Evolutionary conservation across 306 rosid genomes (phyloP), one percentile per base, ranked within the genome.

Genomic region (Arachis hypogaea): DNA sequence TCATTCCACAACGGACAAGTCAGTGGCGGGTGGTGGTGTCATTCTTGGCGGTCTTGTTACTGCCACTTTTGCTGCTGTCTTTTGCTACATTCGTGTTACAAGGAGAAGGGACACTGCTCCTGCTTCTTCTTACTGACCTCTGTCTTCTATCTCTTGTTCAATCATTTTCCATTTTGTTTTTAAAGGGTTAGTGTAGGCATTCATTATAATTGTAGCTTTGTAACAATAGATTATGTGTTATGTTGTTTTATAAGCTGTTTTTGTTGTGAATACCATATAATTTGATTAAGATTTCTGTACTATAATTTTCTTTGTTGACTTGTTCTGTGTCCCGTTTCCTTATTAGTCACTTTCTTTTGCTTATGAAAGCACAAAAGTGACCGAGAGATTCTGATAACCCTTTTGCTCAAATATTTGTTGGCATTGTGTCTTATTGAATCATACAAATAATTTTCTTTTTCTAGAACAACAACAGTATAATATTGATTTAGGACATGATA

Each of bases 11-110:
- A 36, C 83, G 2, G 91, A 89, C 42, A 85, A 82, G 71, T 92
- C 98, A 11, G 78, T 93, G 77, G 94, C 94, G 4, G 98, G 97
- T 62, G 97, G 98, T 7, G 96, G 94, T 66, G 92, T 91, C 3
- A 93, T 93, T 81, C 77, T 93, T 44, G 98, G 94, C 50, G 97
- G 98, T 0, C 88, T 93, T 16, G 90, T 85, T 50, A 93, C 96
- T 14, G 91, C 83, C 56, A 75, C 83, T 78, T 89, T 87, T 79
- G 98, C 96, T 9, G 96, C 93, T 66, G 89, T 93, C 12, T 93
- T 91, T 71, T 88, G 89, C 81, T 92, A 92, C 74, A 86, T 92
- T 68, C 87, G 98, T 22, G 96, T 92, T 66, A 92, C 98, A 4
- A 82, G 93, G 69, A 92, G 73, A 77, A 82, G 78, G 28, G 79